These are phyloP conservation scores for Chaetomium globosum DNA, from an alignment of 2,329 filamentous ascomycete genomes.

Conservation along the genomic window DNA sequence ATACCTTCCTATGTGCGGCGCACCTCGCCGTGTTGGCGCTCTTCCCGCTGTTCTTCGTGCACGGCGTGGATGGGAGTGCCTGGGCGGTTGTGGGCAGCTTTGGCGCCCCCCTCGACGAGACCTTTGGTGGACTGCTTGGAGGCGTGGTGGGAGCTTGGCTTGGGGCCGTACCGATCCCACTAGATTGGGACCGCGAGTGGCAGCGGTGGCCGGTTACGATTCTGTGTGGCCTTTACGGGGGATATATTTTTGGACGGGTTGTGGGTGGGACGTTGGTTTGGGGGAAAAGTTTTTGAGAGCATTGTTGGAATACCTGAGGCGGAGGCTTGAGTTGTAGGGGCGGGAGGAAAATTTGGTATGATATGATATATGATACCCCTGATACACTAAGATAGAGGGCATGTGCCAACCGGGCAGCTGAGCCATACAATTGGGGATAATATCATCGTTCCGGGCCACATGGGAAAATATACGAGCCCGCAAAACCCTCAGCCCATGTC, in stretches of 20 bases:
- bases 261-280: conserved; percentile 57
- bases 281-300: conserved; percentile 48
- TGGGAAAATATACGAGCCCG: background rate
- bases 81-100: conserved; percentile 73
- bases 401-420: background rate
- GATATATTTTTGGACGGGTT: conserved; percentile 71
- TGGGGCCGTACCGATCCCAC: conserved; percentile 88
- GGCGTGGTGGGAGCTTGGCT: conserved; percentile 83
- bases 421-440: background rate
- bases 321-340: background rate
- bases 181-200: conserved; percentile 99
- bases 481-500: background rate
- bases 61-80: conserved; percentile 71
- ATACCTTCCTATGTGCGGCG: conserved; percentile 78
- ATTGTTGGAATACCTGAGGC: background rate
- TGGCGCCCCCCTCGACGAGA: conserved; percentile 75
- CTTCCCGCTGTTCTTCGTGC: conserved; percentile 81
- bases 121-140: conserved; percentile 81
- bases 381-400: background rate
- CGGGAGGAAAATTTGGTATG: background rate
- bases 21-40: conserved; percentile 79
- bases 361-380: conserved; percentile 18
- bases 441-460: background rate
- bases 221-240: conserved; percentile 77
- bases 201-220: conserved; percentile 97